These are phyloP conservation scores for Eucalyptus pauciflora DNA, from an alignment of 345 rosid genomes.

Conservation along the genomic window DNA sequence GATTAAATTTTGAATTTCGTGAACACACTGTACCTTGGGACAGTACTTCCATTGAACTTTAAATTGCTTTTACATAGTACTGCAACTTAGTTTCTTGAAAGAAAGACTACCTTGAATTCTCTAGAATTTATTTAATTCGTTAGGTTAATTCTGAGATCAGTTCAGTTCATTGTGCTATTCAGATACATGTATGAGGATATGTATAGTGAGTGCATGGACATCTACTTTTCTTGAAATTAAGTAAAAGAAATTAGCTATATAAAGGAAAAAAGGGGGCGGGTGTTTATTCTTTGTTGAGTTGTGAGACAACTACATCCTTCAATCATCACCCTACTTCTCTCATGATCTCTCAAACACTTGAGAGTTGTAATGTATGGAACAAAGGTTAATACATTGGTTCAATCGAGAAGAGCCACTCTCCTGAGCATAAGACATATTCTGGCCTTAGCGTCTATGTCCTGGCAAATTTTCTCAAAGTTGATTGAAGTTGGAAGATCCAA, in stretches of 20 bases:
- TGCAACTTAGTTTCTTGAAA: background rate
- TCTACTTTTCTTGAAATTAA: background rate
- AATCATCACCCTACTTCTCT: background rate
- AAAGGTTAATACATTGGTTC: background rate
- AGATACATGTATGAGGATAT: background rate
- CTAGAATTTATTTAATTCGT: background rate
- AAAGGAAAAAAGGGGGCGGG: background rate
- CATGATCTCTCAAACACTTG: background rate
- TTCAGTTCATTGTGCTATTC: background rate
- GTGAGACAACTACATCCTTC: background rate
- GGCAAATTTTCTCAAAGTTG: background rate
- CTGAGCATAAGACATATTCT: background rate
- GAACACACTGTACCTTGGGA: background rate
- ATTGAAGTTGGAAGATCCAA: background rate
- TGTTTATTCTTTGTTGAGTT: background rate
- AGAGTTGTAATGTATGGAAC: background rate
- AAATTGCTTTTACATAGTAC: background rate
- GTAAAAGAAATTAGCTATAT: background rate
- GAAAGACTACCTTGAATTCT: background rate
- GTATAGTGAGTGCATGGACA: background rate
- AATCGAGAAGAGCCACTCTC: background rate
- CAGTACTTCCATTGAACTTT: background rate
- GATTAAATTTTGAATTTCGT: background rate
- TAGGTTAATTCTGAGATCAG: background rate
- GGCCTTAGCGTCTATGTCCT: background rate